A percentile compares a stretch with the other conserved stretches of the same genome.
Conservation (phyloP, 2,329 filamentous ascomycete genomes). For the Monilinia aucupariae region DNA sequence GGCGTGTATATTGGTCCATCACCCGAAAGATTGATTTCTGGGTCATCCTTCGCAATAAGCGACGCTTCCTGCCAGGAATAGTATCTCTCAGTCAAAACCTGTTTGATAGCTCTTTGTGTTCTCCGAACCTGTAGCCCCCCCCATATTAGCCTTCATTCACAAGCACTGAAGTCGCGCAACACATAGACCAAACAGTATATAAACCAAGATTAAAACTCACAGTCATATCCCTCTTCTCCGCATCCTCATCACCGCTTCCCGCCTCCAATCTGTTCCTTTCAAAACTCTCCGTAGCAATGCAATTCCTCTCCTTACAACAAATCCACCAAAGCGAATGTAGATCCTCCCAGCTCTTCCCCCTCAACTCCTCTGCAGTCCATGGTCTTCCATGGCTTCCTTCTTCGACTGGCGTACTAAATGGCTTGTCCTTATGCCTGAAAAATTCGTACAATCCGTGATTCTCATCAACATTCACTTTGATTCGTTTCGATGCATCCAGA, state of each 20-base stretch:
- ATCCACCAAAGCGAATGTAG: constrained; percentile 91
- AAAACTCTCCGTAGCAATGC: constrained; percentile 68
- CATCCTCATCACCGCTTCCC: constrained; percentile 69
- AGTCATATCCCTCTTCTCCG: constrained; percentile 54
- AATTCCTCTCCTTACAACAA: constrained; percentile 85
- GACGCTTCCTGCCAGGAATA: constrained; percentile 81
- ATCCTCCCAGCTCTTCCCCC: constrained; percentile 89
- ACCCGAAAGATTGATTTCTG: constrained; percentile 51
- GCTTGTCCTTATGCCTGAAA: constrained; percentile 65
- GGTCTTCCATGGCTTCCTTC: constrained; percentile 68
- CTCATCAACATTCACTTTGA: constrained; percentile 52
- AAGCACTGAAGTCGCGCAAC: neutral
- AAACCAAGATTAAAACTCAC: constrained; percentile 46
- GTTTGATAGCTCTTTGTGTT: constrained; percentile 80
- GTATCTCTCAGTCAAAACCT: constrained; percentile 78
- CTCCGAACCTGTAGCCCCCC: constrained; percentile 53
- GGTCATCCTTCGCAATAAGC: constrained; percentile 58
- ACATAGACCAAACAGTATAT: constrained; percentile 6
- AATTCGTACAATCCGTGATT: constrained; percentile 91
- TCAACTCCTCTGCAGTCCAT: constrained; percentile 82
- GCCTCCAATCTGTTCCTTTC: constrained; percentile 65
- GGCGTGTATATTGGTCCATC: constrained; percentile 31
- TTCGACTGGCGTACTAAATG: constrained; percentile 68
- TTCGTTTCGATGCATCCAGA: constrained; percentile 50
- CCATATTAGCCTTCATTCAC: constrained; percentile 7